A percentile compares a stretch with the other conserved stretches of the same genome.
Evolutionary conservation across 495 filamentous ascomycete species (phyloP).

Genomic region (Trichocladium uniseriatum): DNA sequence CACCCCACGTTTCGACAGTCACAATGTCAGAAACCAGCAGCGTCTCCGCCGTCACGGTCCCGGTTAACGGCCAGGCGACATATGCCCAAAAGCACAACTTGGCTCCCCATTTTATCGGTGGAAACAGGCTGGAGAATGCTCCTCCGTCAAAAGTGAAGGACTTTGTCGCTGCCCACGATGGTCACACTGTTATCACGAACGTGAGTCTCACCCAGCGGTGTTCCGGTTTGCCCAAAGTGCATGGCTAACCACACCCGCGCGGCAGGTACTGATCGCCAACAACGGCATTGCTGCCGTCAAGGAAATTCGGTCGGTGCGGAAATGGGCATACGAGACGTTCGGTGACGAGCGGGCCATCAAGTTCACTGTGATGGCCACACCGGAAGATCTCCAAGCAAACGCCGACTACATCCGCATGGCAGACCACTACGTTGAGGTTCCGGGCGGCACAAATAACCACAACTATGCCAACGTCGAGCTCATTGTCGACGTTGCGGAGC

Average conservation of each 20-base stretch:
- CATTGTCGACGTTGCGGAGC: conserved; percentile 98
- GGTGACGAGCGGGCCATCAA: conserved; percentile 97
- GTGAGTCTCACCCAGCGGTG: conserved; percentile 43
- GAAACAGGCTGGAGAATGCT: conserved; percentile 75
- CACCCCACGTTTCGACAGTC: conserved; percentile 12
- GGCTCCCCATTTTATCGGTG: conserved; percentile 89
- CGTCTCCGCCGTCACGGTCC: conserved; percentile 28
- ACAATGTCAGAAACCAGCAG: conserved; percentile 43
- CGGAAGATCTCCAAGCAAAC: conserved; percentile 96
- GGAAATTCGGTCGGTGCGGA: conserved; percentile 94
- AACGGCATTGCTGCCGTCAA: conserved; percentile 99
- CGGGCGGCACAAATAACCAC: conserved; percentile 99
- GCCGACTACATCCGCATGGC: conserved; percentile 99
- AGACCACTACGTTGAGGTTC: conserved; percentile 97
- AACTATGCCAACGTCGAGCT: conserved; percentile 99
- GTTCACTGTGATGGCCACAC: conserved; percentile 99
- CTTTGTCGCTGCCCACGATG: conserved; percentile 80
- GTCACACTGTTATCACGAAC: conserved; percentile 95
- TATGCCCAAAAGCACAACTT: conserved; percentile 71
- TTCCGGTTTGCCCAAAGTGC: not conserved
- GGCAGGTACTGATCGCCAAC: conserved; percentile 94
- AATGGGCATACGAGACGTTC: conserved; percentile 99
- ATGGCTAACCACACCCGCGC: conserved; percentile 5
- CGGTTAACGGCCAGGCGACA: conserved; percentile 43
- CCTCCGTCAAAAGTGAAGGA: conserved; percentile 78